These are phyloP conservation scores for Exophiala aquamarina DNA, from an alignment of 2,329 filamentous ascomycete genomes.

Conservation along the genomic window DNA sequence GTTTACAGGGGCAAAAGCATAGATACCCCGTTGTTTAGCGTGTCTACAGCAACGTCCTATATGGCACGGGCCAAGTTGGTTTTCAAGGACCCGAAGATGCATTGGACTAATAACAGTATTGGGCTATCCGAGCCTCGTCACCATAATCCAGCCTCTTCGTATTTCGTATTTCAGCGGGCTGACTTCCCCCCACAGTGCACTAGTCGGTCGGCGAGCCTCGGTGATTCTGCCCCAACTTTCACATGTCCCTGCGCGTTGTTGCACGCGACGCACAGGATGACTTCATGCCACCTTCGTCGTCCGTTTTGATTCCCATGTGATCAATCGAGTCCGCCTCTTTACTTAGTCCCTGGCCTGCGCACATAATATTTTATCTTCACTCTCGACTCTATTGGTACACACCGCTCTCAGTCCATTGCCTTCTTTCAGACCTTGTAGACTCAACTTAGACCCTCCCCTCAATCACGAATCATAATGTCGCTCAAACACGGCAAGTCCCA, in stretches of 20 bases:
- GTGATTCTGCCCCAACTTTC: slow-evolving; percentile 12
- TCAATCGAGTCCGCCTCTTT: slow-evolving; percentile 4
- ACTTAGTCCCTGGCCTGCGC: background rate
- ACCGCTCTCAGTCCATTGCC: too few relatives aligned
- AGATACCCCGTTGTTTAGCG: background rate
- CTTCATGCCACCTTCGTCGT: slow-evolving; percentile 17
- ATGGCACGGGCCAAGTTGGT: too few relatives aligned
- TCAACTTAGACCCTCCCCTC: background rate
- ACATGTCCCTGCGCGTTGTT: slow-evolving; percentile 12
- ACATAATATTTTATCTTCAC: background rate
- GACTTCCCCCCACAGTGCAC: too few relatives aligned
- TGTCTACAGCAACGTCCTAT: too few relatives aligned
- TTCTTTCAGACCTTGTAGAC: too few relatives aligned
- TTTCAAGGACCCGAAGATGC: too few relatives aligned
- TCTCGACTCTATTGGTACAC: too few relatives aligned
- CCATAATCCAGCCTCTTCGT: background rate
- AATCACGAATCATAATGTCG: slow-evolving; percentile 53
- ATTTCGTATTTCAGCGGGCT: background rate
- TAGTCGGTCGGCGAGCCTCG: slow-evolving; percentile 4
- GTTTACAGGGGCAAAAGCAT: background rate
- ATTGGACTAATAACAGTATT: too few relatives aligned
- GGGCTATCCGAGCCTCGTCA: too few relatives aligned
- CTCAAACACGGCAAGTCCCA: slow-evolving; percentile 66
- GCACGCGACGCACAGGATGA: slow-evolving; percentile 9
- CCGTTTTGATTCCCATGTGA: slow-evolving; percentile 13